A percentile compares a stretch with the other conserved stretches of the same genome.
Evolutionary conservation across 2,329 filamentous ascomycete genomes (phyloP).

Genomic region (Colletotrichum falcatum): DNA sequence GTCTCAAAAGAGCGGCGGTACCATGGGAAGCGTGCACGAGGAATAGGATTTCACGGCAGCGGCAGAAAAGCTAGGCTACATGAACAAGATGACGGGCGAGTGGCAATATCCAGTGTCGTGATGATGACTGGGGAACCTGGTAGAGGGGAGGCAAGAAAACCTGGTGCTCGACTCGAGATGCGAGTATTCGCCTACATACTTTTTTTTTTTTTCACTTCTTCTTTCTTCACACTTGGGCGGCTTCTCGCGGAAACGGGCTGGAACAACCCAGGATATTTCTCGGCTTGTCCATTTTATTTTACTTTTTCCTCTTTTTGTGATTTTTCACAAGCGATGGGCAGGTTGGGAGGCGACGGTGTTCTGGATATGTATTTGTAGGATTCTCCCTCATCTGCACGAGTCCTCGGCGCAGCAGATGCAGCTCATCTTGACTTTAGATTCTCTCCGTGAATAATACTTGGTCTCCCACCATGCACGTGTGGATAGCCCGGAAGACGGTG

Average conservation of each 20-base stretch:
- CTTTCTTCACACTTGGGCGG: neutral
- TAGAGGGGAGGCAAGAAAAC: neutral
- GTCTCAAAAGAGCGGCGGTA: constrained; percentile 65
- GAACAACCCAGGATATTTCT: constrained; percentile 18
- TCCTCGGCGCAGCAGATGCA: constrained; percentile 28
- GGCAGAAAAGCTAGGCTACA: constrained; percentile 40
- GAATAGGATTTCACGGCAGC: constrained; percentile 55
- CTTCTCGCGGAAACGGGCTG: neutral
- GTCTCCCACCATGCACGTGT: neutral
- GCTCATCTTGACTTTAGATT: constrained; percentile 14
- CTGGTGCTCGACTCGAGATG: neutral
- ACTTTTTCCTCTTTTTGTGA: constrained; percentile 10
- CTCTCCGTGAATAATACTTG: constrained; percentile 32
- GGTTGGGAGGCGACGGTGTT: constrained; percentile 36
- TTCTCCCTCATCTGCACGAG: constrained; percentile 31
- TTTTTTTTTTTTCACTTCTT: too few relatives aligned
- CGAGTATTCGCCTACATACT: constrained; percentile 6
- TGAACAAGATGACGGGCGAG: constrained; percentile 41
- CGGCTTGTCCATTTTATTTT: neutral
- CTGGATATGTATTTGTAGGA: constrained; percentile 42
- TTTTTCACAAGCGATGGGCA: constrained; percentile 19
- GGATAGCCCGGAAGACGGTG: neutral
- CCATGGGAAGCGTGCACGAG: constrained; percentile 68
- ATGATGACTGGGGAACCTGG: neutral
- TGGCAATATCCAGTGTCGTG: constrained; percentile 42